phyloP scores from a whole-genome alignment of 495 filamentous ascomycete species.

The Daldinia concentrica region DNA sequence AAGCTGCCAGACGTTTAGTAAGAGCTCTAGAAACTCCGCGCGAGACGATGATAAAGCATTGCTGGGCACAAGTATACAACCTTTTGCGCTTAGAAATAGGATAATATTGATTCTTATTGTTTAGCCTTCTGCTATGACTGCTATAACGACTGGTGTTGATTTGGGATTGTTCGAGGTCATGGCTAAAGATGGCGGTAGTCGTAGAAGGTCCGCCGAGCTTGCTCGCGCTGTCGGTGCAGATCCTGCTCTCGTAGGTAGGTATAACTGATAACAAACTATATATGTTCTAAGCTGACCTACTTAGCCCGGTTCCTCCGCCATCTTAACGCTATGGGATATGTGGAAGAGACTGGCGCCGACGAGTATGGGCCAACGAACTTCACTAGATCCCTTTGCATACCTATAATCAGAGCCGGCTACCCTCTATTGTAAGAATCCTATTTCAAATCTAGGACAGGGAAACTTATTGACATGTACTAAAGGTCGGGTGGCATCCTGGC shows the following conservation, averaged over 20 bases:
- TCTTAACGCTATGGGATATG: not conserved
- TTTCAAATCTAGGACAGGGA: not conserved
- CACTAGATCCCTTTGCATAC: not conserved
- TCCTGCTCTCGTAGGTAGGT: not conserved
- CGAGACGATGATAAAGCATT: constrained; percentile 3
- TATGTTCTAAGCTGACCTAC: not conserved
- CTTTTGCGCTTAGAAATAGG: not conserved
- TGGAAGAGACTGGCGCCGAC: not conserved
- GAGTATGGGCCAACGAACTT: not conserved
- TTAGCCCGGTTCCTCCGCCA: not conserved
- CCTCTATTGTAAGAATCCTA: not conserved
- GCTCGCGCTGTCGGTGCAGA: not conserved
- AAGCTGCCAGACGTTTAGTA: not conserved
- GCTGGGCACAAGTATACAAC: not conserved
- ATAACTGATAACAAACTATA: not conserved
- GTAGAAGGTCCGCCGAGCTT: not conserved
- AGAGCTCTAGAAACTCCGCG: not conserved
- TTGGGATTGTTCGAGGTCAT: not conserved
- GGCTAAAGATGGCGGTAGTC: not conserved
- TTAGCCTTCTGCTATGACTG: not conserved
- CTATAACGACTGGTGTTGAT: not conserved
- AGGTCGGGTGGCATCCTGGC: not conserved
- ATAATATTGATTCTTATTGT: not conserved
- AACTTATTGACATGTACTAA: not conserved
- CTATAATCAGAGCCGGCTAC: not conserved